Conservation (phyloP, 2,329 filamentous ascomycete species). For the Byssochlamys sp. region DNA sequence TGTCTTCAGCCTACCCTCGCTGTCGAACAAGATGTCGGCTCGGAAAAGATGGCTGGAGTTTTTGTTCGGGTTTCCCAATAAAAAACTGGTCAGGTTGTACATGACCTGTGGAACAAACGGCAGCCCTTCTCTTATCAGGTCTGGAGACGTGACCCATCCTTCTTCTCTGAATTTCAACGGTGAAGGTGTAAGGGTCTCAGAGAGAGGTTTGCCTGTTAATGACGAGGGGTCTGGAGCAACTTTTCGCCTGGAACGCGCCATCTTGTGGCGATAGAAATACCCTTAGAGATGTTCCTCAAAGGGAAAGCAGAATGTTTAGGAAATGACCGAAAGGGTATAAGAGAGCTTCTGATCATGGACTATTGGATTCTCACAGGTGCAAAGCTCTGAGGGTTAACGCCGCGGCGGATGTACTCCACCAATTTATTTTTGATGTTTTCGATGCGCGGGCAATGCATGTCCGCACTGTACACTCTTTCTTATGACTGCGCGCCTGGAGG, state of each 20-base stretch:
- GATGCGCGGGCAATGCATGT: neutral
- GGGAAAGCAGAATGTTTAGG: no score
- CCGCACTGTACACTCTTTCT: neutral
- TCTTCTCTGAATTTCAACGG: slow-evolving; percentile 11
- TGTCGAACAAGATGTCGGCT: slow-evolving; percentile 52
- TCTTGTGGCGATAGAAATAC: neutral
- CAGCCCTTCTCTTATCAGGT: slow-evolving; percentile 18
- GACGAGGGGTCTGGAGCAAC: slow-evolving; percentile 12
- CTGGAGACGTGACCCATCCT: slow-evolving; percentile 25
- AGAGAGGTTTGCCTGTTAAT: slow-evolving; percentile 18
- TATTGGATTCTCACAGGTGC: neutral
- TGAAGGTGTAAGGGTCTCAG: slow-evolving; percentile 20
- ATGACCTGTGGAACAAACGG: slow-evolving; percentile 22
- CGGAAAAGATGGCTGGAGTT: slow-evolving; percentile 51
- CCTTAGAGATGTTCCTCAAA: neutral
- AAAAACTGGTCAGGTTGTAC: slow-evolving; percentile 42
- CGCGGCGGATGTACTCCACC: neutral
- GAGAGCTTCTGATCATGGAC: neutral
- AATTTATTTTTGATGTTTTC: neutral
- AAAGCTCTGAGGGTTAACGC: no score
- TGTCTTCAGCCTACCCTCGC: slow-evolving; percentile 28
- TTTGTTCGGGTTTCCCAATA: slow-evolving; percentile 47
- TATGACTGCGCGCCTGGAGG: no score
- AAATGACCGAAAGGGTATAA: neutral
- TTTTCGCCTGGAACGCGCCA: slow-evolving; percentile 5